Evolutionary conservation across 2,329 filamentous ascomycete species (phyloP).

Genomic region (Phoma sp.): DNA sequence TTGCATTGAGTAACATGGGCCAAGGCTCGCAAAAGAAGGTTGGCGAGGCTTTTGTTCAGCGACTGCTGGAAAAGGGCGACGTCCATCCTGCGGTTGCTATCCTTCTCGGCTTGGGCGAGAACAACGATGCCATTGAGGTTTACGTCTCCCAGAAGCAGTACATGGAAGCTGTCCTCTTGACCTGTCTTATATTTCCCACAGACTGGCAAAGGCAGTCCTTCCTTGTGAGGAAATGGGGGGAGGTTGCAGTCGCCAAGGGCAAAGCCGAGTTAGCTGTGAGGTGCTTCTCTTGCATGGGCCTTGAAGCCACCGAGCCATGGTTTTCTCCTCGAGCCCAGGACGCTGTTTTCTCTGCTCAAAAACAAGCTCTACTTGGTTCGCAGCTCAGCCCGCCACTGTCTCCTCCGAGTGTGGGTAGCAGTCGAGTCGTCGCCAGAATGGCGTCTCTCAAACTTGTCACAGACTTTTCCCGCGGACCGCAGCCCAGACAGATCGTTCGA

Average conservation of each 20-base stretch:
- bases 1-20: conserved; percentile 89
- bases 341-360: conserved; percentile 63
- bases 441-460: conserved; percentile 91
- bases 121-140: conserved; percentile 93
- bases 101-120: conserved; percentile 87
- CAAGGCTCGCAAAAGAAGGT: conserved; percentile 81
- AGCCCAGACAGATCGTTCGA: conserved; percentile 68
- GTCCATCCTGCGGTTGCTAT: conserved; percentile 92
- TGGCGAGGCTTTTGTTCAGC: conserved; percentile 87
- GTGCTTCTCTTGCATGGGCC: conserved; percentile 89
- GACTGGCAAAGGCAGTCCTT: conserved; percentile 93
- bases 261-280: conserved; percentile 90
- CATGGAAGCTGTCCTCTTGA: conserved; percentile 90
- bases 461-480: conserved; percentile 67
- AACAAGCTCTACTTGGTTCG: conserved; percentile 58
- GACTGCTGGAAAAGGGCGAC: conserved; percentile 86
- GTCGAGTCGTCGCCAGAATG: conserved; percentile 72
- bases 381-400: conserved; percentile 74
- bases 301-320: conserved; percentile 87
- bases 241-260: conserved; percentile 83
- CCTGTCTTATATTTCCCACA: conserved; percentile 78
- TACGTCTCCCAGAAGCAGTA: conserved; percentile 91
- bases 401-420: conserved; percentile 66
- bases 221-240: conserved; percentile 92
- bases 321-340: conserved; percentile 79